Conservation (phyloP, 164 flowering plant genomes). For the Sedum album region DNA sequence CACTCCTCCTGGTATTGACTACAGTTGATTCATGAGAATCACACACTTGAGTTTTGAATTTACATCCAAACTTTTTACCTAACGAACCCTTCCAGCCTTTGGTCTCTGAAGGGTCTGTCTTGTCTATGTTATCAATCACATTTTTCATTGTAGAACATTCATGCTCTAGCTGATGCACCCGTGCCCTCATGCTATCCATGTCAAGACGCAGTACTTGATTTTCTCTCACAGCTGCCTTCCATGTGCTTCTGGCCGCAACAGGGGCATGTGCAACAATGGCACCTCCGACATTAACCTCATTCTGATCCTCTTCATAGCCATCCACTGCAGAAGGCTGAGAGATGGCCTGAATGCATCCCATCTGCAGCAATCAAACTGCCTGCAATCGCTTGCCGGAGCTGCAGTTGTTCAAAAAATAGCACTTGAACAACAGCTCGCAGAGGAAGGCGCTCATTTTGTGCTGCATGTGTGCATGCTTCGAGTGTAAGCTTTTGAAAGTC, state of each 20-base stretch:
- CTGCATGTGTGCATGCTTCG: too few species aligned
- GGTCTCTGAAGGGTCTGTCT: conserved; percentile 13
- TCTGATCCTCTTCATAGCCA: conserved; percentile 14
- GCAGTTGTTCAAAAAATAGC: too few species aligned
- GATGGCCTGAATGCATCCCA: conserved; percentile 25
- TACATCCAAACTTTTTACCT: conserved; percentile 63
- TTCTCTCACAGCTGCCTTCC: conserved; percentile 68
- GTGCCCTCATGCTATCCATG: conserved; percentile 91
- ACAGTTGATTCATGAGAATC: conserved; percentile 78
- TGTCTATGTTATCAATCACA: conserved; percentile 66
- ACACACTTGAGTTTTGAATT: conserved; percentile 91
- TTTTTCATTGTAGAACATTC: conserved; percentile 85
- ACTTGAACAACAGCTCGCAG: conserved; percentile 79
- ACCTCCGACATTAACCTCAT: conserved; percentile 10
- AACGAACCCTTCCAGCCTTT: conserved; percentile 43
- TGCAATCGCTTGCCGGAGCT: conserved; percentile 87
- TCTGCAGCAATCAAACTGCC: conserved; percentile 58
- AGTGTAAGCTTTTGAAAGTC: conserved; percentile 85
- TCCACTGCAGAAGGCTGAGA: conserved; percentile 1
- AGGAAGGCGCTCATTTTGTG: conserved; percentile 92
- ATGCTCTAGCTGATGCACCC: conserved; percentile 81
- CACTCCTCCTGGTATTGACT: conserved; percentile 34
- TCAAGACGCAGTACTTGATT: conserved; percentile 81
- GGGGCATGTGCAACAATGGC: not conserved
- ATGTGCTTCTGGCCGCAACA: conserved; percentile 20